Base-by-base conservation (phyloP, 116 monocot genomes). In the Cymodocea nodosa region DNA sequence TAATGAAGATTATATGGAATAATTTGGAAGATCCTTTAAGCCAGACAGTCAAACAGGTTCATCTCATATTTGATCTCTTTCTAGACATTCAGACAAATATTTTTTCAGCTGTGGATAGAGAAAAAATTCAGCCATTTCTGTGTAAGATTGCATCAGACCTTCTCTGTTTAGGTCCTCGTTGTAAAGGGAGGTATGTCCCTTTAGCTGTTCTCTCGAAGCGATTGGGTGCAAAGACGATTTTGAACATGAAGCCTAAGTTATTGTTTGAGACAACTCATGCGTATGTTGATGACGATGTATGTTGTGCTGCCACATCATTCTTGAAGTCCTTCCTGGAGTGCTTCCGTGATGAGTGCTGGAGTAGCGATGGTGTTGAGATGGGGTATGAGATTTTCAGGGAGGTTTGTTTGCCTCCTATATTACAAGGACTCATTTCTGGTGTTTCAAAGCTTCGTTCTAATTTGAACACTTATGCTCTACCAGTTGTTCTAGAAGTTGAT, bases 31-130 rank as follows among this genome's bases (percentile, higher is more conserved):
- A 99, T 58, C 82, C 92, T 62, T 73, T 99, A 63, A 99, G 76
- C 74, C 99, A 99, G 71, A 99, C 92, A 10, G 89, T 99, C 52
- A 92, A 87, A 66, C 99, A 99, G 71, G 99, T 92, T 58, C 86
- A 99, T 78, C 82, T 99, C 58, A 83, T 92, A 24, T 86, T 99
- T 76, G 92, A 99, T 85, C 89, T 99, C 50, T 78, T 99, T 54
- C 72, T 99, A 70, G 92, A 99, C 65, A 84, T 99, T 56, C 58
- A 74, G 24, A 76, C 77, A 56, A 73, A 78, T 60, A 44, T 82
- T 66, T 78, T 75, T 67, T 75, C 68, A 30, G 62, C 62, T 54
- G 71, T 58, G 25, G 66, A 59, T 69, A 35, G n/a, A 35, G 71
- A 69, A 5, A 74, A 60, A 20, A 70, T 17, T 51, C 83, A 79